Conservation (phyloP, 23 red algal species). For the Agarophyton chilense region DNA sequence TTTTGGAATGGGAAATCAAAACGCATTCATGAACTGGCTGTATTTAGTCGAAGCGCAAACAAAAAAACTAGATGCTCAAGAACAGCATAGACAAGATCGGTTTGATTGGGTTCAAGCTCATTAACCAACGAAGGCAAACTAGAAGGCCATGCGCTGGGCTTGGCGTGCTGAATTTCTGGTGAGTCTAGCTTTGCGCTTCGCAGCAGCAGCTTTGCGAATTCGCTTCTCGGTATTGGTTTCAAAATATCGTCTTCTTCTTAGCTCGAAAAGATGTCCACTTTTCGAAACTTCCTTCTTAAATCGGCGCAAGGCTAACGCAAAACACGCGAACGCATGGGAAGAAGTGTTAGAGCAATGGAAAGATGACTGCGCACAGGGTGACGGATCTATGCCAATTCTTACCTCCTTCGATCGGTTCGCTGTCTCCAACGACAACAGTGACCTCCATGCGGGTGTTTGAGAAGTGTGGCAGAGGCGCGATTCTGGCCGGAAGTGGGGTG, state of each 20-base stretch:
- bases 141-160: background rate
- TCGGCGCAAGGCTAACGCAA: slow-evolving; percentile 58
- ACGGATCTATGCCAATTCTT: background rate
- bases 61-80: background rate
- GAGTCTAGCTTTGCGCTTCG: slow-evolving; percentile 72
- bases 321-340: background rate
- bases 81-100: background rate
- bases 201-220: slow-evolving; percentile 74
- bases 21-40: background rate
- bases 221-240: slow-evolving; percentile 92
- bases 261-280: slow-evolving; percentile 80
- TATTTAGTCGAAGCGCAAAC: background rate
- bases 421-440: slow-evolving; percentile 73
- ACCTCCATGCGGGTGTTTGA: slow-evolving; percentile 72
- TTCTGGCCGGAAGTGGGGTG: slow-evolving; percentile 41
- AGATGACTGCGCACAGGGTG: background rate
- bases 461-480: background rate
- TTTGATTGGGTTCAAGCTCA: background rate
- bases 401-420: slow-evolving; percentile 78
- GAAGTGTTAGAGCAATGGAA: background rate
- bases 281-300: slow-evolving; percentile 94
- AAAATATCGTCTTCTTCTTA: slow-evolving; percentile 86
- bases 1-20: background rate
- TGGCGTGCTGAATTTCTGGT: background rate
- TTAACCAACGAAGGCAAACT: background rate